Base-by-base conservation (phyloP, 768 basidiomycete species). In the Hericium rajendrae region DNA sequence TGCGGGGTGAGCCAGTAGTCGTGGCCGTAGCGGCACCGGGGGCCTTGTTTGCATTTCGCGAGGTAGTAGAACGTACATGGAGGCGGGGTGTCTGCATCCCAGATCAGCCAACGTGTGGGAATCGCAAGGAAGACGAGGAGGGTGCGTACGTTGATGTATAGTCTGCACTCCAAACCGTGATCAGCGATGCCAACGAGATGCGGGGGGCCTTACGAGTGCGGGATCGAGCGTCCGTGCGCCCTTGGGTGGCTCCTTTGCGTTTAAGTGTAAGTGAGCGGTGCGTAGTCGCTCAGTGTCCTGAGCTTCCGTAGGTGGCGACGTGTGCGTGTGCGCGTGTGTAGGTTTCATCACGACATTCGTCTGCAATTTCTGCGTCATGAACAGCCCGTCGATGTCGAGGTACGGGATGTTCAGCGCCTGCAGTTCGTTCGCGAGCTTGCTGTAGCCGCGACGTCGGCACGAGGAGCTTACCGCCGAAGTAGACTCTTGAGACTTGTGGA, bases 21-120 rank as follows among this genome's bases (percentile, higher is more conserved):
- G 51, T 74, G 73, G 15, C 66, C 65, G 53, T 70, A 74, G 32
- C 60, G 67, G 60, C 73, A 74, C 20, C 65, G 65, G 4, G 60
- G 56, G 10, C 70, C 71, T 24, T 67, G 62, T 58, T 61, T 66
- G 57, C 71, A 72, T 38, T 62, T 53, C 8, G 68, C 63, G 10
- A 72, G 60, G 54, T 74, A 74, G 61, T 62, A 68, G 60, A 71
- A 70, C 38, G 69, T 74, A 63, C 73, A 74, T 3, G 73, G 73
- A 6, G 69, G 69, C 16, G 73, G 73, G 57, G 60, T 68, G 38
- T 71, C 73, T 74, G 56, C 20, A 18, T 4, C 9, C 18, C 48
- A 10, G 5, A 40, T 18, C 10, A 52, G 28, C 52, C 48, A 11
- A 6, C 46, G 32, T 10, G 1, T 32, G 32, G 48, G 26, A 46